Conservation (phyloP, 1,284 basidiomycete genomes). For the Cryptococcus sp. region DNA sequence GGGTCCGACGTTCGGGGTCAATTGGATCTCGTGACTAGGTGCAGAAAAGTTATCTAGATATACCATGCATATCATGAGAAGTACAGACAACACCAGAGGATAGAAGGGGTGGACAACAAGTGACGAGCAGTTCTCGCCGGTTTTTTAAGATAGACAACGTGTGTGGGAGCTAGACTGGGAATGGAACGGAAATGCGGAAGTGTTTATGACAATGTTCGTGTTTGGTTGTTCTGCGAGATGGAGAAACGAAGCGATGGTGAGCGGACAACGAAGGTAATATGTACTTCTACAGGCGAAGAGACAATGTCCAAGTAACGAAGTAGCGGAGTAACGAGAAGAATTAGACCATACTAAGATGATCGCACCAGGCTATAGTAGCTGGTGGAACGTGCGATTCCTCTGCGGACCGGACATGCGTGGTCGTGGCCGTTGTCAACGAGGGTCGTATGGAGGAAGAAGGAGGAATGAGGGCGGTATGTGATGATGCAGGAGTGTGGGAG, state of each 20-base stretch:
- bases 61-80: background rate
- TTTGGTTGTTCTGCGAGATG: background rate
- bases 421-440: background rate
- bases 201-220: background rate
- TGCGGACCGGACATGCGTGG: background rate
- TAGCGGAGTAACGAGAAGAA: background rate
- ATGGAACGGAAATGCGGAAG: background rate
- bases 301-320: no score
- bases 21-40: no score
- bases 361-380: conserved; percentile 24
- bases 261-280: background rate
- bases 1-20: background rate
- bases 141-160: background rate
- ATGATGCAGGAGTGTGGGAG: background rate
- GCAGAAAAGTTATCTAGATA: no score
- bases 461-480: background rate
- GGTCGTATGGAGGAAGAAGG: no score
- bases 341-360: conserved; percentile 24
- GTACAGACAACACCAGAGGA: background rate
- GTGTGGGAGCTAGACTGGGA: background rate
- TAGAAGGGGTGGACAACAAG: background rate
- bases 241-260: background rate
- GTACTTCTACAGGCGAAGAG: background rate
- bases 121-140: background rate
- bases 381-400: conserved; percentile 9